phyloP scores from a whole-genome alignment of 2,329 filamentous ascomycete genomes.

The Sclerotinia borealis region DNA sequence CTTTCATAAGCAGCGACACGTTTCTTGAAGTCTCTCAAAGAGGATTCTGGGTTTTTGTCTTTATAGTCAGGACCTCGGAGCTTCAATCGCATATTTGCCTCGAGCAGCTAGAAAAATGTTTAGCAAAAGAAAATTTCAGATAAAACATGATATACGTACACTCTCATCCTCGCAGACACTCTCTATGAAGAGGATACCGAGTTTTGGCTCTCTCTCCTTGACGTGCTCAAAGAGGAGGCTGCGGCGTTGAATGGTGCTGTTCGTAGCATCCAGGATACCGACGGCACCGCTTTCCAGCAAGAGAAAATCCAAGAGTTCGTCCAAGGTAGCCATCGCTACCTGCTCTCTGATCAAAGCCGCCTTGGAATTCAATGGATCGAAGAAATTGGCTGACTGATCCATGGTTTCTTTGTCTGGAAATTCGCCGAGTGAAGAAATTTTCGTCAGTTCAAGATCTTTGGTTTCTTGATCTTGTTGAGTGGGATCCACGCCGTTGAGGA shows the following conservation, averaged over 20 bases:
- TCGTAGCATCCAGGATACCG: conserved; percentile 94
- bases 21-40: conserved; percentile 85
- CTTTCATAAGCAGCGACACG: conserved; percentile 91
- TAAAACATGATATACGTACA: conserved; percentile 33
- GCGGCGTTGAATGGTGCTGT: conserved; percentile 83
- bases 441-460: conserved; percentile 14
- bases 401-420: conserved; percentile 37
- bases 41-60: conserved; percentile 80
- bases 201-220: conserved; percentile 71
- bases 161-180: conserved; percentile 82
- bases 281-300: conserved; percentile 77
- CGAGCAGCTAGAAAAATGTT: conserved; percentile 52
- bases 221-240: conserved; percentile 80
- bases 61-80: conserved; percentile 94
- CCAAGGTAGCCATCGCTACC: conserved; percentile 83
- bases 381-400: conserved; percentile 90
- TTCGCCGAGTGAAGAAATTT: conserved; percentile 33
- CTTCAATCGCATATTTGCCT: conserved; percentile 96
- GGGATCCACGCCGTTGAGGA: conserved; percentile 45
- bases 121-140: not conserved
- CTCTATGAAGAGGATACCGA: conserved; percentile 93
- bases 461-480: conserved; percentile 14
- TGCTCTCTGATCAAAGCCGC: conserved; percentile 83
- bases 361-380: conserved; percentile 80
- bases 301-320: conserved; percentile 88